A percentile compares a stretch with the other conserved stretches of the same genome.
phyloP scores from a whole-genome alignment of 2,329 filamentous ascomycete genomes.

The Colletotrichum viniferum region DNA sequence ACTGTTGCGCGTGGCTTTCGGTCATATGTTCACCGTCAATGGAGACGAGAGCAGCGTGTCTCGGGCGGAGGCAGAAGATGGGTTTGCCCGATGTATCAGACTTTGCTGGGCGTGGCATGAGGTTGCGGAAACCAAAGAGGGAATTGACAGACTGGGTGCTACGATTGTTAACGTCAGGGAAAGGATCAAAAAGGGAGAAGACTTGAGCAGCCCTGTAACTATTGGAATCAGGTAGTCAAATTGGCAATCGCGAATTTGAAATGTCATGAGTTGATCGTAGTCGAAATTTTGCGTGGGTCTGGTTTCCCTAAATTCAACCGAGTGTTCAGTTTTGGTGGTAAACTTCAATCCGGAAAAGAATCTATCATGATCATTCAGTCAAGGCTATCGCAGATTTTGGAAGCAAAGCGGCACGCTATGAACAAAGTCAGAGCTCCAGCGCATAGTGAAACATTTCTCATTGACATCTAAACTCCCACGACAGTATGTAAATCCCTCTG shows the following conservation, averaged over 20 bases:
- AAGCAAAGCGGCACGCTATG: fast-evolving
- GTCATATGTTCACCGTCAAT: conserved; percentile 71
- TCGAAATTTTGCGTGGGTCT: background rate
- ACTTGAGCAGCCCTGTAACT: background rate
- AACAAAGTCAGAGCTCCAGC: no score
- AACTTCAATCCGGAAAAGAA: fast-evolving
- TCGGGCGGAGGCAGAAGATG: conserved; percentile 4
- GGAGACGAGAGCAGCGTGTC: conserved; percentile 55
- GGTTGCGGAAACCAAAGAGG: conserved; percentile 68
- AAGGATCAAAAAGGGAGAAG: background rate
- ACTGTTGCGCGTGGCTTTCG: conserved; percentile 70
- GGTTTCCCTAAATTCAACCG: fast-evolving
- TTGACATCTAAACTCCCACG: background rate
- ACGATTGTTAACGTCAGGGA: background rate
- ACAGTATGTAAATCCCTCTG: background rate
- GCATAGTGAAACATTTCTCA: background rate
- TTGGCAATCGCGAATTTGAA: background rate
- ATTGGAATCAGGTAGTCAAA: background rate
- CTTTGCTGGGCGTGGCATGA: conserved; percentile 77
- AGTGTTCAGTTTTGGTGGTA: background rate
- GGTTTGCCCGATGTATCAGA: conserved; percentile 65
- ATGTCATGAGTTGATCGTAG: fast-evolving
- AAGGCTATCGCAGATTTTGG: background rate
- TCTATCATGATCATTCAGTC: no score
- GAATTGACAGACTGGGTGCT: conserved; percentile 63